These are phyloP conservation scores for Pestalotiopsis sp. DNA, from an alignment of 2,329 filamentous ascomycete species.

Conservation along the genomic window DNA sequence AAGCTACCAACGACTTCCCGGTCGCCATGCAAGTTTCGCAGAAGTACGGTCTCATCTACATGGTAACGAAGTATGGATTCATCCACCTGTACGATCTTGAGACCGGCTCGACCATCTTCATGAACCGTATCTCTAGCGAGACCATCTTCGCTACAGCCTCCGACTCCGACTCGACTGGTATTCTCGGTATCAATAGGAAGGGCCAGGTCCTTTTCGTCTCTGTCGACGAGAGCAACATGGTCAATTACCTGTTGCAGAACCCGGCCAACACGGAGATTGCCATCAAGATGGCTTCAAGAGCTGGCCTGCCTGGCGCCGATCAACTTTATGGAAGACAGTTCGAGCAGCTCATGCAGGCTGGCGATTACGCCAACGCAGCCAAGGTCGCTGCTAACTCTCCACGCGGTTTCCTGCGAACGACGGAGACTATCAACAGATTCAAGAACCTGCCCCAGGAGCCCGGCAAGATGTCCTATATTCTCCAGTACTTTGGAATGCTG, in stretches of 20 bases:
- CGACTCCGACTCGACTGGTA: conserved; percentile 82
- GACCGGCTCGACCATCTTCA: conserved; percentile 93
- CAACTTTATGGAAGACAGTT: conserved; percentile 92
- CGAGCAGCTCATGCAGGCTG: conserved; percentile 79
- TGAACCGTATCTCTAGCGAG: conserved; percentile 99
- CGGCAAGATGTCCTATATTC: conserved; percentile 88
- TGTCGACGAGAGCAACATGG: conserved; percentile 87
- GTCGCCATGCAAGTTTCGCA: conserved; percentile 96
- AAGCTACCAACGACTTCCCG: conserved; percentile 95
- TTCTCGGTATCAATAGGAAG: conserved; percentile 95
- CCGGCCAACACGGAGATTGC: conserved; percentile 91
- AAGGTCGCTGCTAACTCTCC: conserved; percentile 97
- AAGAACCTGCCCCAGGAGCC: conserved; percentile 81
- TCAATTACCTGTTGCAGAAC: conserved; percentile 95
- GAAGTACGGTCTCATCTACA: conserved; percentile 95
- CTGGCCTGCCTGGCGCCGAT: conserved; percentile 91
- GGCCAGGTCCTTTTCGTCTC: conserved; percentile 94
- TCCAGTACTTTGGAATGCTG: conserved; percentile 97
- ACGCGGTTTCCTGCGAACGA: conserved; percentile 89
- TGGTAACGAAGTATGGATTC: conserved; percentile 98
- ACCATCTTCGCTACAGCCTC: conserved; percentile 95
- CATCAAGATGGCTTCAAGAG: conserved; percentile 93
- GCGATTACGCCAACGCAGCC: conserved; percentile 84
- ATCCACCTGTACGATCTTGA: conserved; percentile 99
- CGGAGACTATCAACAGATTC: conserved; percentile 92